A percentile compares a stretch with the other conserved stretches of the same genome.
Conservation (phyloP, 139 green algal species). For the Haematococcus sp. region DNA sequence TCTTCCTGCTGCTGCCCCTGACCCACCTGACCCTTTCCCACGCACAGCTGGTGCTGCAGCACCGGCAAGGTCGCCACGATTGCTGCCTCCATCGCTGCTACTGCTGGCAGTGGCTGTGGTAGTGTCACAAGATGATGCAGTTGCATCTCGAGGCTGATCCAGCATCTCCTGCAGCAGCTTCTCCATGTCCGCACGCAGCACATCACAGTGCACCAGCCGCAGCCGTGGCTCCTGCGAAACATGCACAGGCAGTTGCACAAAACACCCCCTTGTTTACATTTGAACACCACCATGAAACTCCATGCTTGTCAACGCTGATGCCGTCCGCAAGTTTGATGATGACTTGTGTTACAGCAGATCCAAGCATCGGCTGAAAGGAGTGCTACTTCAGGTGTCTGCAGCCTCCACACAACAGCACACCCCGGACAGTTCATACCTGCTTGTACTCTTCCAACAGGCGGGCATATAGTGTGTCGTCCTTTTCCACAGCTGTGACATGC, state of each 20-base stretch:
- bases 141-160: conserved; percentile 9
- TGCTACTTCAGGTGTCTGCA: no score
- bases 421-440: conserved; percentile 25
- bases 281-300: no score
- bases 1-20: conserved; percentile 3
- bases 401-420: no score
- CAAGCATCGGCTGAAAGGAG: no score
- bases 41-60: neutral
- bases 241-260: neutral
- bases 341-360: no score
- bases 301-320: neutral
- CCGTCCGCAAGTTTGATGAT: no score
- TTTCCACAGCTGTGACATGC: conserved; percentile 85
- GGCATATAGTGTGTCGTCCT: conserved; percentile 73
- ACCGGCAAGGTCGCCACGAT: neutral
- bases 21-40: neutral
- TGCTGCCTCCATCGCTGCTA: neutral
- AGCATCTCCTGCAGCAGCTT: conserved; percentile 36
- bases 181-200: conserved; percentile 57
- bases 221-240: conserved; percentile 34
- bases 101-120: neutral
- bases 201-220: conserved; percentile 62
- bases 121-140: neutral
- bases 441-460: conserved; percentile 39
- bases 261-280: no score